phyloP scores from a whole-genome alignment of 805 yeast species.

The Cyberlindnera mrakii region DNA sequence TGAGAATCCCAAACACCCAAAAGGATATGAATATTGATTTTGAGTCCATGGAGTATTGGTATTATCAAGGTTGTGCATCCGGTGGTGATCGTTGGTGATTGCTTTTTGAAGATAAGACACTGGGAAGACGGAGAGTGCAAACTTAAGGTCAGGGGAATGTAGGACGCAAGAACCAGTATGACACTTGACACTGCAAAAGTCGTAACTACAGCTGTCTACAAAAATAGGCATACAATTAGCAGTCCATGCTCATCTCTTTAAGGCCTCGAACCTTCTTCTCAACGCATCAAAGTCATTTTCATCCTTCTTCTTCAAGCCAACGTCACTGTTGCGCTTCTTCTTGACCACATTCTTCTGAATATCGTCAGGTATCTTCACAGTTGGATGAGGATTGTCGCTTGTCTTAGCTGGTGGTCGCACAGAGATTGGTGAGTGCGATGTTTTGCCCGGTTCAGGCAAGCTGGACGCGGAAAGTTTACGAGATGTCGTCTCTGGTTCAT shows the following conservation, averaged over 20 bases:
- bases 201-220: too few relatives aligned
- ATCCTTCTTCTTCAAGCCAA: slow-evolving; percentile 19
- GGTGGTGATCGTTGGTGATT: neutral
- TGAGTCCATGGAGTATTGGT: neutral
- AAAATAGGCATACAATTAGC: too few relatives aligned
- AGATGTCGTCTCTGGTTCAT: slow-evolving; percentile 16
- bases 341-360: slow-evolving; percentile 30
- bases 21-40: slow-evolving; percentile 41
- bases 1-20: slow-evolving; percentile 79
- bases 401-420: slow-evolving; percentile 37
- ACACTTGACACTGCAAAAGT: neutral
- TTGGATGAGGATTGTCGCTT: slow-evolving; percentile 33
- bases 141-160: too few relatives aligned
- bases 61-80: neutral
- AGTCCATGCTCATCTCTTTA: slow-evolving; percentile 37
- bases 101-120: neutral
- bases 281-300: slow-evolving; percentile 57
- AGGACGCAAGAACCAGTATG: too few relatives aligned
- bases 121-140: too few relatives aligned
- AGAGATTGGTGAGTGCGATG: slow-evolving; percentile 32
- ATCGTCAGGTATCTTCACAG: slow-evolving; percentile 35
- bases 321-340: slow-evolving; percentile 21
- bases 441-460: slow-evolving; percentile 14
- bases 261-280: slow-evolving; percentile 70
- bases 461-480: slow-evolving; percentile 16